Percentiles rank a stretch among this genome's conserved stretches.
phyloP scores from a whole-genome alignment of 805 yeast genomes.

The Brettanomyces naardenensis region DNA sequence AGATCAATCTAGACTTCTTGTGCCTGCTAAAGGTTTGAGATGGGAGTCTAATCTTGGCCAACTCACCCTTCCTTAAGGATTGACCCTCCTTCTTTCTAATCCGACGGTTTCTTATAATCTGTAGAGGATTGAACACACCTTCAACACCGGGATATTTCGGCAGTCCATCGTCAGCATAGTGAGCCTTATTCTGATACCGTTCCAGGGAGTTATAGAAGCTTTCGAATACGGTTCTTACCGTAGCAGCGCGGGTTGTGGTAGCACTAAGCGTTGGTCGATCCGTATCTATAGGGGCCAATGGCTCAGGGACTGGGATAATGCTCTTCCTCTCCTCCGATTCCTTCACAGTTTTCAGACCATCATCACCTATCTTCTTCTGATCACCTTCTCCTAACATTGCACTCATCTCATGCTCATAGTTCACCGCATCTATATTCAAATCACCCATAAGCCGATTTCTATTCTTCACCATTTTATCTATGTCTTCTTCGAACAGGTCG shows the following conservation, averaged over 20 bases:
- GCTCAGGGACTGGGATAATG: background rate
- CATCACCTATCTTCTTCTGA: conserved; percentile 4
- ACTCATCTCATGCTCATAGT: background rate
- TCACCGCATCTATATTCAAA: conserved; percentile 28
- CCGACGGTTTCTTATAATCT: conserved; percentile 66
- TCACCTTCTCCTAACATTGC: background rate
- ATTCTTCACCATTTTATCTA: conserved; percentile 35
- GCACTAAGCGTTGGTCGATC: conserved; percentile 7
- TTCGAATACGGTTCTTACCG: conserved; percentile 39
- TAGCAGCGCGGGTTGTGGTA: conserved; percentile 39
- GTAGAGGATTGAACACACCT: conserved; percentile 74
- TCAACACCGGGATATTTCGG: conserved; percentile 43
- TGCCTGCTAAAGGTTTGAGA: conserved; percentile 52
- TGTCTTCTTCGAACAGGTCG: too few relatives aligned
- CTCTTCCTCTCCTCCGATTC: background rate
- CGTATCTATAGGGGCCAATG: background rate
- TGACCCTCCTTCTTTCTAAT: conserved; percentile 45
- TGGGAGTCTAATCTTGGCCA: conserved; percentile 42
- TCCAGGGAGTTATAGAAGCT: conserved; percentile 43
- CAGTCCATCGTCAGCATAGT: conserved; percentile 13
- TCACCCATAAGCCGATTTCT: conserved; percentile 35
- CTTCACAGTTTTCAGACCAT: conserved; percentile 16
- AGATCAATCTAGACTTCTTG: conserved; percentile 37
- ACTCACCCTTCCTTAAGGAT: conserved; percentile 29
- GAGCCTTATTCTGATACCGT: conserved; percentile 27